Evolutionary conservation across 1,284 basidiomycete species (phyloP).

Genomic region (Leccinum brunneo-olivaceum): DNA sequence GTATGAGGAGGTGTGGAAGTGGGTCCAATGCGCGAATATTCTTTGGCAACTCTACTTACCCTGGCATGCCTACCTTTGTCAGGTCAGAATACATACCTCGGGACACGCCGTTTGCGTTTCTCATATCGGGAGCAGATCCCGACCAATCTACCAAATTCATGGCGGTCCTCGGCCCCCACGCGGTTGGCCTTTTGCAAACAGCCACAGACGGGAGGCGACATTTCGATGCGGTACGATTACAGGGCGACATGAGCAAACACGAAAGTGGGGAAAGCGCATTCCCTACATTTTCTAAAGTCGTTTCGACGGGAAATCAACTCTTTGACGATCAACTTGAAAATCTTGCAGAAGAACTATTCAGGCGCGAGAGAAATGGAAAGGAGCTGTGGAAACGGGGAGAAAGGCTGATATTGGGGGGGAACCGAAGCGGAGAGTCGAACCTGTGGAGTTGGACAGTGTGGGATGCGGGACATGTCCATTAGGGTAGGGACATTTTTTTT

Average conservation of each 20-base stretch:
- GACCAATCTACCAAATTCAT: conserved; percentile 14
- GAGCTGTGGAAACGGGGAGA: conserved; percentile 4
- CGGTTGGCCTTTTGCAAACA: conserved; percentile 12
- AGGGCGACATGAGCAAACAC: not conserved
- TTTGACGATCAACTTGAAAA: conserved; percentile 9
- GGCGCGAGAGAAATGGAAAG: not conserved
- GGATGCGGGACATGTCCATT: too few relatives aligned
- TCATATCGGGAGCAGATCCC: conserved; percentile 4
- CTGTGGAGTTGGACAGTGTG: conserved; percentile 2
- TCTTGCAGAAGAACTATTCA: conserved; percentile 1
- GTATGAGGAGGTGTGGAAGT: conserved; percentile 22
- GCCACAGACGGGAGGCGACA: not conserved
- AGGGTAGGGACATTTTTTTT: too few relatives aligned
- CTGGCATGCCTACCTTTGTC: not conserved
- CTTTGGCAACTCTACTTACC: not conserved
- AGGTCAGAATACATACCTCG: conserved; percentile 8
- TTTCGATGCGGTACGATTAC: conserved; percentile 8
- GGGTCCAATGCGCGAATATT: not conserved
- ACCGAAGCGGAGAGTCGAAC: not conserved
- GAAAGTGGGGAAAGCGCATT: too few relatives aligned
- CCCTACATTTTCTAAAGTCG: not conserved
- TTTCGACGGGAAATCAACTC: not conserved
- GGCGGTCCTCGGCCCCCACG: conserved; percentile 13
- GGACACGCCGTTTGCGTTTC: conserved; percentile 15
- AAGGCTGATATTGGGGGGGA: not conserved